Conservation (phyloP, 192 early-diverging fungal species). For the Coemansia sp. region DNA sequence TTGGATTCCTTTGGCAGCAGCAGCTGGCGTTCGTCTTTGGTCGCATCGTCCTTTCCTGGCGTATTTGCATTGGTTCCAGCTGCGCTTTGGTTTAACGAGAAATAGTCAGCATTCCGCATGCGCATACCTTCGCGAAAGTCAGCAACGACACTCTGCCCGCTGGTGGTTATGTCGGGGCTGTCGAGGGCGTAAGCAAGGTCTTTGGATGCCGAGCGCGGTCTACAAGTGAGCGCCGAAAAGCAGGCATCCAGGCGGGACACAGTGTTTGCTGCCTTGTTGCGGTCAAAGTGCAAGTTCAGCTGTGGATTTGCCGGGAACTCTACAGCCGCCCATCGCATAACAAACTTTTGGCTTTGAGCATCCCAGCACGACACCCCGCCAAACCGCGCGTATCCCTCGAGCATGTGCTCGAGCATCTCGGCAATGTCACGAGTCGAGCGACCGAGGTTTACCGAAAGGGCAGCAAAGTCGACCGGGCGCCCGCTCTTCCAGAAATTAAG, state of each 20-base stretch:
- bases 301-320: conserved; percentile 40
- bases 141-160: conserved; percentile 25
- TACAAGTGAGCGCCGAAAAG: conserved; percentile 36
- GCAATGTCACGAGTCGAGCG: conserved; percentile 24
- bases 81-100: not conserved
- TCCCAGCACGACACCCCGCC: conserved; percentile 37
- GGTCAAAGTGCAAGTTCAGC: conserved; percentile 16
- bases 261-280: not conserved
- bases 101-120: conserved; percentile 7
- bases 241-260: conserved; percentile 26
- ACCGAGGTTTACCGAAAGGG: conserved; percentile 22
- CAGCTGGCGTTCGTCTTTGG: not conserved
- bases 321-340: conserved; percentile 36
- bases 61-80: not conserved
- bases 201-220: conserved; percentile 15
- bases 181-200: conserved; percentile 16
- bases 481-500: conserved; percentile 38
- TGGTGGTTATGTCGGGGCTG: conserved; percentile 11
- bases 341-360: conserved; percentile 19
- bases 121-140: conserved; percentile 44
- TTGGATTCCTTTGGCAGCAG: not conserved
- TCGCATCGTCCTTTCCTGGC: not conserved
- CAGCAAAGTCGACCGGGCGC: conserved; percentile 15
- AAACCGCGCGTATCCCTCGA: conserved; percentile 42
- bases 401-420: conserved; percentile 51